Evolutionary conservation across 225 moss, liverwort and hornwort genomes (phyloP).

Genomic region (Thuidium tamariscinum): DNA sequence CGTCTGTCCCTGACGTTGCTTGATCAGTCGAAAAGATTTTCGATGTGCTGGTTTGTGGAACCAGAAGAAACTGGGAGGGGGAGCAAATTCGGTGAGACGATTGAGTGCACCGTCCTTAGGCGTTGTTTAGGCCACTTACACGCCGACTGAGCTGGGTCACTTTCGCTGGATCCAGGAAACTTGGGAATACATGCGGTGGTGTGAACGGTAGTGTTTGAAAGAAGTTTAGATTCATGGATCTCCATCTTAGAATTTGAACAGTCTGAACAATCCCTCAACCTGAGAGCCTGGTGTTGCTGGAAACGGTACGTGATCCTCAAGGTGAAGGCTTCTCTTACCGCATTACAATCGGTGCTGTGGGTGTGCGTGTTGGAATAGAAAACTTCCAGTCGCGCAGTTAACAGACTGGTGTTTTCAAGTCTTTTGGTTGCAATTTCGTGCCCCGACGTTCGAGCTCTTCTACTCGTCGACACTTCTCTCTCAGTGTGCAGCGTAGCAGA

Average conservation of each 20-base stretch:
- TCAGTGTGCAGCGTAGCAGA: not conserved
- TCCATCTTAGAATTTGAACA: slow-evolving; percentile 6
- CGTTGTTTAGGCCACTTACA: not conserved
- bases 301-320: not conserved
- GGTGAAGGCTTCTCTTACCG: not conserved
- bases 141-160: not conserved
- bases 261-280: not conserved
- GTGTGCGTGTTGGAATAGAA: not conserved
- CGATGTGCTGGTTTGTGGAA: not conserved
- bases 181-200: not conserved
- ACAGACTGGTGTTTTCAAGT: not conserved
- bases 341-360: not conserved
- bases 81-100: not conserved
- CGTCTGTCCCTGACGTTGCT: not conserved
- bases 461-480: slow-evolving; percentile 2
- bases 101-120: not conserved
- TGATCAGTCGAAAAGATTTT: not conserved
- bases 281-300: not conserved
- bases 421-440: not conserved
- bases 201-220: not conserved
- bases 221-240: slow-evolving; percentile 23
- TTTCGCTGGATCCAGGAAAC: not conserved
- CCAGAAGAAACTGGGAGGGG: not conserved
- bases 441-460: not conserved
- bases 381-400: not conserved